These are phyloP conservation scores for Meripilus lineatus DNA, from an alignment of 1,284 basidiomycete species.

Conservation along the genomic window DNA sequence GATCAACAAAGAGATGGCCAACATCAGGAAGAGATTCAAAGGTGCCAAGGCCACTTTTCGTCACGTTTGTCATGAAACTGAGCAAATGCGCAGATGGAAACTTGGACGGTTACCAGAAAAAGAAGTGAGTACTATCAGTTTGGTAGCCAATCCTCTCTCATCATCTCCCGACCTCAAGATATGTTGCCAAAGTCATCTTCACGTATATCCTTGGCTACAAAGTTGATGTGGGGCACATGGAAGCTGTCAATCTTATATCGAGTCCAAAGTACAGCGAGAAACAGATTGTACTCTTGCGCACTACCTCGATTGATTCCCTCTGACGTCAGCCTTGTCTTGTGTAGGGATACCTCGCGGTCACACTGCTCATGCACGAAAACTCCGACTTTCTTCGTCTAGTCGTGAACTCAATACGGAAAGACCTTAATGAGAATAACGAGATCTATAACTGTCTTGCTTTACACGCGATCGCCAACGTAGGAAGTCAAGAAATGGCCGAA, in stretches of 20 bases:
- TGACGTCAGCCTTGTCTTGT: neutral
- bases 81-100: conserved; percentile 72
- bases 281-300: conserved; percentile 76
- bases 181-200: conserved; percentile 96
- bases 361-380: conserved; percentile 97
- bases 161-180: conserved; percentile 48
- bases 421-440: conserved; percentile 93
- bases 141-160: conserved; percentile 14
- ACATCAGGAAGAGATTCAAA: conserved; percentile 99
- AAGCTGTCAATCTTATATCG: conserved; percentile 96
- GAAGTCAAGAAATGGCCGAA: conserved; percentile 98
- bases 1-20: conserved; percentile 99
- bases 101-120: conserved; percentile 97
- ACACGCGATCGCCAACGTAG: conserved; percentile 98
- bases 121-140: conserved; percentile 64
- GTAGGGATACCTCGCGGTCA: conserved; percentile 96
- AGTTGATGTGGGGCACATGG: conserved; percentile 99
- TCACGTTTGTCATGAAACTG: neutral
- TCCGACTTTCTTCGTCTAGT: conserved; percentile 94
- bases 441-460: conserved; percentile 95
- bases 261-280: conserved; percentile 97
- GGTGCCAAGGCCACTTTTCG: conserved; percentile 38
- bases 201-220: conserved; percentile 99
- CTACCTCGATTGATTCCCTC: neutral
- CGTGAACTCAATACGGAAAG: conserved; percentile 97